Percentiles rank a stretch among this genome's conserved stretches.
phyloP scores from a whole-genome alignment of 257 asterid species.

The Solanum neorickii region DNA sequence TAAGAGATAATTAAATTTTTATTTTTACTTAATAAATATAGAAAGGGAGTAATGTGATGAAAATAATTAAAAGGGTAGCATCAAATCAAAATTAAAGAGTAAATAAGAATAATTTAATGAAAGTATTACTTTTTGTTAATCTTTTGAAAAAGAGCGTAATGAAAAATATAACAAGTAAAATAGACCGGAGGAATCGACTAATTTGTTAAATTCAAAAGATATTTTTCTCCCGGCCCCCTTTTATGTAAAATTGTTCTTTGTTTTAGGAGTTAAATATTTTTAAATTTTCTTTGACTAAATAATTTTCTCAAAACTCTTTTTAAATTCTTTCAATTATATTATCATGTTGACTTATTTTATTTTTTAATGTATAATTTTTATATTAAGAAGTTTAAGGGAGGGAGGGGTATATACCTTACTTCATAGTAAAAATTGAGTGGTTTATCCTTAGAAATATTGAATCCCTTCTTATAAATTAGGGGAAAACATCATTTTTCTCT shows the following conservation, averaged over 20 bases:
- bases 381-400: too few relatives aligned
- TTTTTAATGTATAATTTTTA: too few relatives aligned
- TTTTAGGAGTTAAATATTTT: not conserved
- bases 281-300: not conserved
- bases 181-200: fast-evolving
- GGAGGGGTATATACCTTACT: too few relatives aligned
- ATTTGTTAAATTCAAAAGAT: not conserved
- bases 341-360: too few relatives aligned
- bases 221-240: not conserved
- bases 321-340: too few relatives aligned
- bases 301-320: not conserved
- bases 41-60: not conserved
- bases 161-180: not conserved
- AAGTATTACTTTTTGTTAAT: not conserved
- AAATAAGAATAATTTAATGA: not conserved
- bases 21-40: too few relatives aligned
- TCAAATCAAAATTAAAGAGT: not conserved
- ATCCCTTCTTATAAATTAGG: too few relatives aligned
- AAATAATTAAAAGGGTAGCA: not conserved
- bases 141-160: not conserved
- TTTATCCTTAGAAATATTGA: too few relatives aligned
- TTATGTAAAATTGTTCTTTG: not conserved
- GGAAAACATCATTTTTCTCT: too few relatives aligned
- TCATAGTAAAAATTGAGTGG: too few relatives aligned
- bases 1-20: too few relatives aligned